Conservation (phyloP, 371 early-diverging fungal genomes). For the Lichtheimia ornata region DNA sequence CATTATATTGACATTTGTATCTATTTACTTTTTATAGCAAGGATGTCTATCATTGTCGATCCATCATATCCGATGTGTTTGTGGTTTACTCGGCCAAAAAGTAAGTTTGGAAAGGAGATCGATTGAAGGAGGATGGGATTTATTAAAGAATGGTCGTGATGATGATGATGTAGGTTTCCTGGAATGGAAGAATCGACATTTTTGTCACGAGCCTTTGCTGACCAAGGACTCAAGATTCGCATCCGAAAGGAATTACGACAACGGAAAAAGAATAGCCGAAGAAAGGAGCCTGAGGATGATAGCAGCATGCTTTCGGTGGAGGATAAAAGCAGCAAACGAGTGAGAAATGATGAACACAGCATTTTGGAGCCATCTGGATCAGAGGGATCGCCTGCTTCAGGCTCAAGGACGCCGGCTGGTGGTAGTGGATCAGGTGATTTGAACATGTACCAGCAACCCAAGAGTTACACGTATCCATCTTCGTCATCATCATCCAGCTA, state of each 20-base stretch:
- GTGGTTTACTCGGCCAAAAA: constrained; percentile 90
- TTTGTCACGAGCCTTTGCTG: constrained; percentile 88
- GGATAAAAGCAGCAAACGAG: constrained; percentile 6
- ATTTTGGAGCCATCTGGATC: background rate
- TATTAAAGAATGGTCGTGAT: background rate
- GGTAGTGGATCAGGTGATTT: background rate
- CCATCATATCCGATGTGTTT: constrained; percentile 76
- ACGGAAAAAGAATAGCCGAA: constrained; percentile 29
- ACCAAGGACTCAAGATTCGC: constrained; percentile 94
- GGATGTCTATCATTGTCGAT: constrained; percentile 80
- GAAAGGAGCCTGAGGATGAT: constrained; percentile 21
- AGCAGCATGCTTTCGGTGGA: background rate
- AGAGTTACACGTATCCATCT: background rate
- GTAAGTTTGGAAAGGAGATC: constrained; percentile 19
- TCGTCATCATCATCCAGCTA: background rate
- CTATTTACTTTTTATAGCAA: constrained; percentile 33
- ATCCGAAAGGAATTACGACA: constrained; percentile 73
- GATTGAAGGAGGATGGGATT: background rate
- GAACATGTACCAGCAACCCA: background rate
- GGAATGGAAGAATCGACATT: constrained; percentile 95
- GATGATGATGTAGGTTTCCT: constrained; percentile 79
- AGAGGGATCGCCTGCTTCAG: constrained; percentile 2
- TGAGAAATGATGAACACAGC: constrained; percentile 7
- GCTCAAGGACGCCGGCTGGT: constrained; percentile 2
- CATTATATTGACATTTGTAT: background rate